phyloP scores from a whole-genome alignment of 768 basidiomycete species.

The Hypsizygus marmoreus region DNA sequence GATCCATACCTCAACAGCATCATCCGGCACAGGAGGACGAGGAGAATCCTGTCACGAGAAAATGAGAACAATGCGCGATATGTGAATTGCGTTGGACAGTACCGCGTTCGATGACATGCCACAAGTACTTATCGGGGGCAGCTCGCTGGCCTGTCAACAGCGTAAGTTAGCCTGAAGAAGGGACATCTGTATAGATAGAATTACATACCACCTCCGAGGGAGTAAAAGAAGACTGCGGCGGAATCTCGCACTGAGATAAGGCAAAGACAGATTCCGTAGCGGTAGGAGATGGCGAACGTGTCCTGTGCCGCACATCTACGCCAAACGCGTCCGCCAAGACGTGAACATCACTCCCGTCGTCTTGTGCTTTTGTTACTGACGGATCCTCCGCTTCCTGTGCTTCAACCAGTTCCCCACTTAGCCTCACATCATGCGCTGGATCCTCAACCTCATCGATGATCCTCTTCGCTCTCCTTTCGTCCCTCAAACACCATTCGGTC shows the following conservation, averaged over 20 bases:
- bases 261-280: constrained; percentile 22
- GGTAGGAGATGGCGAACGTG: constrained; percentile 21
- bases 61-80: not conserved
- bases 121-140: constrained; percentile 3
- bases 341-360: constrained; percentile 1
- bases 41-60: constrained; percentile 6
- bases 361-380: constrained; percentile 2
- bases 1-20: not conserved
- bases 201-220: constrained; percentile 5
- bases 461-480: constrained; percentile 14
- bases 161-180: not conserved
- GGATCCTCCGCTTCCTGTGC: too few species aligned
- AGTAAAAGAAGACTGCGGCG: constrained; percentile 25
- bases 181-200: not conserved
- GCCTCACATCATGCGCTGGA: not conserved
- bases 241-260: constrained; percentile 17
- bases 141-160: constrained; percentile 1
- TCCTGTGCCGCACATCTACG: not conserved
- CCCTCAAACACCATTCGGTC: constrained; percentile 46
- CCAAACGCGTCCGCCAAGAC: not conserved
- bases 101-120: not conserved
- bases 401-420: not conserved
- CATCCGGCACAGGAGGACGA: not conserved
- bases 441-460: constrained; percentile 16
- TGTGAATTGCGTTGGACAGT: not conserved